Percentiles rank a stretch among this genome's conserved stretches.
Conservation (phyloP, 345 rosid species). For the Acer saccharum region DNA sequence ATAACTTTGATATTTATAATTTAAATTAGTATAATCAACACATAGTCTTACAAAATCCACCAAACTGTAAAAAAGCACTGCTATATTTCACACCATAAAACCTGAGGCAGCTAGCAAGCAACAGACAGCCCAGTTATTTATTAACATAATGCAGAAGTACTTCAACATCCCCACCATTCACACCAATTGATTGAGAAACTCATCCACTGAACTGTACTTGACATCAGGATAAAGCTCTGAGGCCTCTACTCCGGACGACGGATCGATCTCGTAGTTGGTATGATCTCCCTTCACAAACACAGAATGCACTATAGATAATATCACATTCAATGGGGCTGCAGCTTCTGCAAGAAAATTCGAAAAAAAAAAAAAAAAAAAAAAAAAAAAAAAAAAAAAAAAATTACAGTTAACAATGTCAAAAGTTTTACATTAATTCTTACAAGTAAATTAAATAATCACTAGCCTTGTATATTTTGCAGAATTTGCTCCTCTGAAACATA, state of each 20-base stretch:
- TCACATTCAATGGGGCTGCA: slow-evolving; percentile 32
- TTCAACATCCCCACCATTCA: slow-evolving; percentile 5
- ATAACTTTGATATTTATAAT: no score
- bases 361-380: no score
- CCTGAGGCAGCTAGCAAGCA: background rate
- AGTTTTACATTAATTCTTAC: background rate
- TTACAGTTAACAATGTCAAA: background rate
- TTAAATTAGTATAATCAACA: background rate
- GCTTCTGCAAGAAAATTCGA: slow-evolving; percentile 35
- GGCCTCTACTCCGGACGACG: slow-evolving; percentile 55
- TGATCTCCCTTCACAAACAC: slow-evolving; percentile 60
- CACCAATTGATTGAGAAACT: slow-evolving; percentile 44
- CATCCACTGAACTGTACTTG: slow-evolving; percentile 50
- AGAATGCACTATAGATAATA: slow-evolving; percentile 40
- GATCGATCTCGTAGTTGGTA: slow-evolving; percentile 45
- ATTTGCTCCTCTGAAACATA: slow-evolving; percentile 57
- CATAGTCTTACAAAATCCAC: background rate
- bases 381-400: no score
- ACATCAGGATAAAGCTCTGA: slow-evolving; percentile 51
- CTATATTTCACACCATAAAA: background rate
- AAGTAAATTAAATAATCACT: background rate
- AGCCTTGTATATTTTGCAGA: slow-evolving; percentile 50
- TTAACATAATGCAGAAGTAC: background rate
- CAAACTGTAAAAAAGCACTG: background rate
- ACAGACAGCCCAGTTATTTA: background rate